Conservation (phyloP, 208 protist genomes). For the Naegleria lovaniensis region DNA sequence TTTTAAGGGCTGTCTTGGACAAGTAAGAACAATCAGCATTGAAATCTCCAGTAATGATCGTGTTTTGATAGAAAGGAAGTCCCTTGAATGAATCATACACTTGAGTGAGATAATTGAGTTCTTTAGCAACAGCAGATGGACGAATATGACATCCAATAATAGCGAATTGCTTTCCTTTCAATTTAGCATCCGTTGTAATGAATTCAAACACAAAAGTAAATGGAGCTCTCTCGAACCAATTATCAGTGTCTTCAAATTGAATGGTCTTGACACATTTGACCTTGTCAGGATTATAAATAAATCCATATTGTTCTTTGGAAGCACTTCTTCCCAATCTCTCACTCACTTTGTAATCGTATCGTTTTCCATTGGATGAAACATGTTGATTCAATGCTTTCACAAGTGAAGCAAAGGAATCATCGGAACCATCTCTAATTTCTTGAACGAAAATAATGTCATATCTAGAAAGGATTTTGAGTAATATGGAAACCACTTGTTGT, state of each 20-base stretch:
- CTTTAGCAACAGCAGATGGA: neutral
- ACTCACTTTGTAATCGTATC: neutral
- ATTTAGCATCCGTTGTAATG: neutral
- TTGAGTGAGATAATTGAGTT: neutral
- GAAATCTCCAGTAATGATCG: neutral
- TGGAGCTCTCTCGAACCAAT: neutral
- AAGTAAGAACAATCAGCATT: conserved; percentile 23
- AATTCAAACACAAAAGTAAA: neutral
- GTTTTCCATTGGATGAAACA: neutral
- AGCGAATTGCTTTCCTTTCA: neutral
- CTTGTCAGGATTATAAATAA: neutral
- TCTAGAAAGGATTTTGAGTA: neutral
- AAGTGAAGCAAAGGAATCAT: neutral
- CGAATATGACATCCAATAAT: neutral
- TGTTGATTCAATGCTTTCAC: neutral
- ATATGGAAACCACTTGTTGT: neutral
- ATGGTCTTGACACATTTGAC: neutral
- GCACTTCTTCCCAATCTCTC: neutral
- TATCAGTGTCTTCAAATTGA: neutral
- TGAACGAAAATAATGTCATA: conserved; percentile 12
- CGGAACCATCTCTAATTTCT: neutral
- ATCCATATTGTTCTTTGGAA: conserved; percentile 11
- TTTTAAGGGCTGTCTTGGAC: neutral
- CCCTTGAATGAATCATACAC: neutral
- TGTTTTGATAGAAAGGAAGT: neutral